Percentiles rank a stretch among this genome's conserved stretches.
phyloP scores from a whole-genome alignment of 768 basidiomycete species.

The Psilocybe subaeruginosa region DNA sequence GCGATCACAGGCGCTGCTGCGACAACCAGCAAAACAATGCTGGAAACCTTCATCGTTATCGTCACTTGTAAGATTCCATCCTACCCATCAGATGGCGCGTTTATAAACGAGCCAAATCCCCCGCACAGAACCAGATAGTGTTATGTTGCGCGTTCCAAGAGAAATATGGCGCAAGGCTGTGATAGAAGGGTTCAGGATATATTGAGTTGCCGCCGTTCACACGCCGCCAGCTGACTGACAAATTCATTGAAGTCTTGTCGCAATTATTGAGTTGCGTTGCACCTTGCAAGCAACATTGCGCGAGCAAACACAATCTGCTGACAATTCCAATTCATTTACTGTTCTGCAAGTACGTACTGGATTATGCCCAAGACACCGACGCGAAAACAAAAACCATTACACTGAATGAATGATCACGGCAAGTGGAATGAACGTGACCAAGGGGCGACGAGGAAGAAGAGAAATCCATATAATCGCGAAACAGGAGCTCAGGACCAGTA shows the following conservation, averaged over 20 bases:
- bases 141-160: slow-evolving; percentile 15
- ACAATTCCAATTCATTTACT: too few species aligned
- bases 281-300: background rate
- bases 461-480: background rate
- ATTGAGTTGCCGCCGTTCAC: background rate
- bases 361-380: too few species aligned
- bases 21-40: slow-evolving; percentile 1
- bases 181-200: background rate
- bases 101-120: background rate
- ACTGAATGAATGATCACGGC: background rate
- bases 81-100: background rate
- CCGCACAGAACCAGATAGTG: background rate
- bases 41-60: slow-evolving; percentile 8
- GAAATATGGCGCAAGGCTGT: slow-evolving; percentile 19
- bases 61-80: too few species aligned
- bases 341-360: too few species aligned
- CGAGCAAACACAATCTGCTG: too few species aligned
- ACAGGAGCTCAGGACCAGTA: background rate
- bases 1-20: slow-evolving; percentile 5
- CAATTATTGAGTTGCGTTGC: background rate
- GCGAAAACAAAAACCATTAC: too few species aligned
- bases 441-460: background rate
- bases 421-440: too few species aligned
- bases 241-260: background rate
- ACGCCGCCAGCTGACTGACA: background rate